A percentile compares a stretch with the other conserved stretches of the same genome.
These are phyloP conservation scores for Aristolochia californica DNA, from an alignment of 164 flowering plant genomes.

Conservation along the genomic window DNA sequence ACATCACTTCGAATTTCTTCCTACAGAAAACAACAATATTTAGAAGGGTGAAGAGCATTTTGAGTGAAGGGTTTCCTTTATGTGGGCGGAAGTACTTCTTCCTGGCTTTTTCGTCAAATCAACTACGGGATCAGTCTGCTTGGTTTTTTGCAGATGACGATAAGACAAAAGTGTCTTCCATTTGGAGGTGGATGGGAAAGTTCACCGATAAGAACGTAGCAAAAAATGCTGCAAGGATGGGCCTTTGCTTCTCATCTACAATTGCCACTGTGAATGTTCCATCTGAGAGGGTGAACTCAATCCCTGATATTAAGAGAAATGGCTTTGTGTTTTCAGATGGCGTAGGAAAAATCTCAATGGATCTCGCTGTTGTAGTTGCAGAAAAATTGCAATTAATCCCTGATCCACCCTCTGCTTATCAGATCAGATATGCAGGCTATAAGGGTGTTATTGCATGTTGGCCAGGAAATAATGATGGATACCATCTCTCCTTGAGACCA, in stretches of 20 bases:
- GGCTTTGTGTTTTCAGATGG: conserved; percentile 83
- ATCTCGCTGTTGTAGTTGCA: conserved; percentile 74
- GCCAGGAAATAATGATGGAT: conserved; percentile 49
- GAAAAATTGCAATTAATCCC: conserved; percentile 44
- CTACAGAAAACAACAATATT: conserved; percentile 56
- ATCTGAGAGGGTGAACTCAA: conserved; percentile 27
- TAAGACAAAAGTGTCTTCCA: conserved; percentile 20
- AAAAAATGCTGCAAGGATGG: conserved; percentile 96
- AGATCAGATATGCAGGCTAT: conserved; percentile 86
- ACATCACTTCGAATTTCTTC: conserved; percentile 31
- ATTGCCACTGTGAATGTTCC: conserved; percentile 85
- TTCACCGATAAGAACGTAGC: conserved; percentile 56
- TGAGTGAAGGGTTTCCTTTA: conserved; percentile 53
- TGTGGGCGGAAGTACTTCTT: conserved; percentile 79
- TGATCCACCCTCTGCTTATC: conserved; percentile 73
- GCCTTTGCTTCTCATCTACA: conserved; percentile 92
- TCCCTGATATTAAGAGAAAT: conserved; percentile 68
- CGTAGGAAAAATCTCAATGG: conserved; percentile 71
- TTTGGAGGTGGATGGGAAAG: conserved; percentile 79
- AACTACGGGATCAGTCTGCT: conserved; percentile 82
- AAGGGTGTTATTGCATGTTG: conserved; percentile 92
- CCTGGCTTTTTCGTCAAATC: conserved; percentile 86
- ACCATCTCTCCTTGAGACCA: conserved; percentile 49
- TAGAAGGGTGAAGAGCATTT: conserved; percentile 45
- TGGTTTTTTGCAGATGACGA: conserved; percentile 86